Evolutionary conservation across 2,329 filamentous ascomycete species (phyloP).

Genomic region (Chrysosporium keratinophilum): DNA sequence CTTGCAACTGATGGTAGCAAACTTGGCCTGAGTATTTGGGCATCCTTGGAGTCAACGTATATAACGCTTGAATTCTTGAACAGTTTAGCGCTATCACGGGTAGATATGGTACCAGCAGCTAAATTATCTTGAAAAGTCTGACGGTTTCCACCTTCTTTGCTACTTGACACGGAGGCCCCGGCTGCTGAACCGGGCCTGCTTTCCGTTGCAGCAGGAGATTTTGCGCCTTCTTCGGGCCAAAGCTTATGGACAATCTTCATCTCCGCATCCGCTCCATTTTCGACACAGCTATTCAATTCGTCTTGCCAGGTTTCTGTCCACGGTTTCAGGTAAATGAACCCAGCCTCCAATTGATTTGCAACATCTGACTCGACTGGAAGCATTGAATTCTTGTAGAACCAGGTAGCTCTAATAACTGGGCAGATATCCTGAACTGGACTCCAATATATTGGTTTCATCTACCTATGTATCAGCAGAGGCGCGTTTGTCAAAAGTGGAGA

Average conservation of each 20-base stretch:
- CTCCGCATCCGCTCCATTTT: constrained; percentile 81
- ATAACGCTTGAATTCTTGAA: constrained; percentile 74
- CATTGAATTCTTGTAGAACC: constrained; percentile 98
- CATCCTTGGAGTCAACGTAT: constrained; percentile 65
- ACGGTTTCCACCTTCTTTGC: background rate
- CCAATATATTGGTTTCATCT: constrained; percentile 98
- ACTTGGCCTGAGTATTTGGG: constrained; percentile 77
- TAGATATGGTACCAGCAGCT: constrained; percentile 30
- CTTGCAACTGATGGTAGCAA: constrained; percentile 78
- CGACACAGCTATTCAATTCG: constrained; percentile 78
- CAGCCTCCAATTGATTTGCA: constrained; percentile 85
- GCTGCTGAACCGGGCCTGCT: constrained; percentile 3
- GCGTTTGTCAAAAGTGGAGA: background rate
- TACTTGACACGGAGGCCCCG: background rate
- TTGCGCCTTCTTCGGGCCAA: constrained; percentile 53
- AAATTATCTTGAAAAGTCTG: constrained; percentile 29
- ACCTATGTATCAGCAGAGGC: constrained; percentile 18
- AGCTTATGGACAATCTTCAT: constrained; percentile 78
- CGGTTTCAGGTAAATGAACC: constrained; percentile 73
- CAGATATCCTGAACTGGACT: constrained; percentile 83
- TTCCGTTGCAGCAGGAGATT: background rate
- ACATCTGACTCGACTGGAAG: constrained; percentile 72
- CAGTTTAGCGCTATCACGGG: constrained; percentile 35
- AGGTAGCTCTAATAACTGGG: constrained; percentile 72
- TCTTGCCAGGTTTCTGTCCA: constrained; percentile 91